A percentile compares a stretch with the other conserved stretches of the same genome.
phyloP scores from a whole-genome alignment of 805 yeast species.

The Peterozyma toletana region DNA sequence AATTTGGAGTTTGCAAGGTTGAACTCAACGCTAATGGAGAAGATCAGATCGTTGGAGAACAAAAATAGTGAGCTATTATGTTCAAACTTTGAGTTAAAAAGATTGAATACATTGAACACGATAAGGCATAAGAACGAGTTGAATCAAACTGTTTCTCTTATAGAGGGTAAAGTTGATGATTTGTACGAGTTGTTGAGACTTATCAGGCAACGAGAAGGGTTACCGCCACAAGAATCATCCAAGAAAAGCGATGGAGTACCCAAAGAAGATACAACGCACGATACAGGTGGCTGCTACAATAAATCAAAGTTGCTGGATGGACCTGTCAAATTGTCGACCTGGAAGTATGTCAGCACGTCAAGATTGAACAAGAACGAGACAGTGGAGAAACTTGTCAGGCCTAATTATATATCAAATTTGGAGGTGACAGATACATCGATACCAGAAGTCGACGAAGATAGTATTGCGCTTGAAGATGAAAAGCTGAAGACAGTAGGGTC shows the following conservation, averaged over 20 bases:
- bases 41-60: conserved; percentile 45
- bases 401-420: conserved; percentile 11
- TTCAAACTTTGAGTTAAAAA: conserved; percentile 38
- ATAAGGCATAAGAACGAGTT: neutral
- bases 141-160: neutral
- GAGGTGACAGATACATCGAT: conserved; percentile 16
- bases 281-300: neutral
- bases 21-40: conserved; percentile 44
- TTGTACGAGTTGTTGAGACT: neutral
- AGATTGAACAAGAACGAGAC: neutral
- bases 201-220: neutral
- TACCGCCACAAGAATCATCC: neutral
- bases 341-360: too few species aligned
- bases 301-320: too few species aligned
- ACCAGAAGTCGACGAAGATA: neutral
- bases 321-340: too few species aligned
- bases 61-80: conserved; percentile 40
- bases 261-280: neutral
- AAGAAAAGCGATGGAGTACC: neutral
- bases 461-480: too few species aligned
- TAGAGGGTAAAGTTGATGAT: neutral
- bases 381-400: neutral
- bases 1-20: conserved; percentile 55
- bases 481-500: too few species aligned
- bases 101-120: conserved; percentile 20